phyloP scores from a whole-genome alignment of 2,329 filamentous ascomycete species.

The Apiospora saccharicola region DNA sequence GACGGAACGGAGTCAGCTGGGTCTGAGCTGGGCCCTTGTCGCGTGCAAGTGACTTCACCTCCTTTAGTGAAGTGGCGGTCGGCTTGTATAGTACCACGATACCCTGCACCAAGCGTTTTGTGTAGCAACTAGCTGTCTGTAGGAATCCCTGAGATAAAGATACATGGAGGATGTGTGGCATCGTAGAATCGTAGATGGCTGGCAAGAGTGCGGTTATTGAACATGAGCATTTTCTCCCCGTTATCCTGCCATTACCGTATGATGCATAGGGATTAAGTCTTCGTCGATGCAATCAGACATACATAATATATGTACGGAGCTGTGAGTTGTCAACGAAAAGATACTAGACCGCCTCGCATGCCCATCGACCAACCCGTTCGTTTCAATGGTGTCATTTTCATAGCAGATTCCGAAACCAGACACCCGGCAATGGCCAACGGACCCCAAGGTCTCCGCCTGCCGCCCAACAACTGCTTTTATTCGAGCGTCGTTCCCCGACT shows the following conservation, averaged over 20 bases:
- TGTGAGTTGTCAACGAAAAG: not conserved
- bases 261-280: not conserved
- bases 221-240: not conserved
- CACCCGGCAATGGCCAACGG: not conserved
- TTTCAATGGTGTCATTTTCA: constrained; percentile 17
- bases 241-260: not conserved
- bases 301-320: not conserved
- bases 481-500: not conserved
- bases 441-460: constrained; percentile 6
- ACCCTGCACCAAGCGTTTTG: constrained; percentile 7
- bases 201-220: not conserved
- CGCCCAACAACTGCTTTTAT: constrained; percentile 13
- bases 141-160: not conserved
- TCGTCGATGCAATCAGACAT: not conserved
- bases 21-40: constrained; percentile 11
- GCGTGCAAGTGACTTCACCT: constrained; percentile 17
- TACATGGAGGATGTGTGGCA: not conserved
- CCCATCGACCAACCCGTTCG: not conserved
- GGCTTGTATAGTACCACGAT: constrained; percentile 21
- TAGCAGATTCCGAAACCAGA: not conserved
- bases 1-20: constrained; percentile 15
- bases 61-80: constrained; percentile 19
- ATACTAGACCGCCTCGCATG: not conserved
- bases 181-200: not conserved
- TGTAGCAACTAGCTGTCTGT: not conserved